Evolutionary conservation across 2,329 filamentous ascomycete genomes (phyloP).

Genomic region (Colletotrichum phormii): DNA sequence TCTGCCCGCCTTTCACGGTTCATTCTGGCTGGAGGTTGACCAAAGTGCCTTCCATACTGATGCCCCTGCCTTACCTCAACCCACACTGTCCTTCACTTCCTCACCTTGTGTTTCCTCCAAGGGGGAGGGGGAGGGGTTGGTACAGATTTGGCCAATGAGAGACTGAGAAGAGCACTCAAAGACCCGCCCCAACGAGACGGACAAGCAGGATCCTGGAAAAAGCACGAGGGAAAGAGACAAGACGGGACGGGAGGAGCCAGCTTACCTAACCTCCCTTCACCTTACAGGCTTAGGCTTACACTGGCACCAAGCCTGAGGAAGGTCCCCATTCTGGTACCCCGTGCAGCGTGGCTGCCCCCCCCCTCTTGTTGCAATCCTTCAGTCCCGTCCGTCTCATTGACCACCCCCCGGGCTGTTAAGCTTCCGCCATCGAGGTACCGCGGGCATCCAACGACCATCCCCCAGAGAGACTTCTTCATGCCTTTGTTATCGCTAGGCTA

Average conservation of each 20-base stretch:
- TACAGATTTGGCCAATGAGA: background rate
- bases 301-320: background rate
- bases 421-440: background rate
- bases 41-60: background rate
- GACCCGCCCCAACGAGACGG: conserved; percentile 2
- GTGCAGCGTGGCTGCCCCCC: no score
- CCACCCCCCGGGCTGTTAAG: background rate
- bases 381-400: background rate
- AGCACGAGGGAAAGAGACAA: background rate
- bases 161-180: background rate
- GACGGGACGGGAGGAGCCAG: background rate
- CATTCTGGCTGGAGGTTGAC: background rate
- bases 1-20: no score
- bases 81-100: background rate
- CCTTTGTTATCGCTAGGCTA: background rate
- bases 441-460: background rate
- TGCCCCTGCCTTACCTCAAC: background rate
- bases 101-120: conserved; percentile 1
- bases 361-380: background rate
- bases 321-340: background rate
- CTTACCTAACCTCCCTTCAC: background rate
- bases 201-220: conserved; percentile 16
- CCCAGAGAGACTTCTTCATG: background rate
- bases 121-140: background rate
- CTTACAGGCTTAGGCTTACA: background rate